Percentiles rank a stretch among this genome's conserved stretches.
phyloP scores from a whole-genome alignment of 805 yeast species.

The Millerozyma acaciae region DNA sequence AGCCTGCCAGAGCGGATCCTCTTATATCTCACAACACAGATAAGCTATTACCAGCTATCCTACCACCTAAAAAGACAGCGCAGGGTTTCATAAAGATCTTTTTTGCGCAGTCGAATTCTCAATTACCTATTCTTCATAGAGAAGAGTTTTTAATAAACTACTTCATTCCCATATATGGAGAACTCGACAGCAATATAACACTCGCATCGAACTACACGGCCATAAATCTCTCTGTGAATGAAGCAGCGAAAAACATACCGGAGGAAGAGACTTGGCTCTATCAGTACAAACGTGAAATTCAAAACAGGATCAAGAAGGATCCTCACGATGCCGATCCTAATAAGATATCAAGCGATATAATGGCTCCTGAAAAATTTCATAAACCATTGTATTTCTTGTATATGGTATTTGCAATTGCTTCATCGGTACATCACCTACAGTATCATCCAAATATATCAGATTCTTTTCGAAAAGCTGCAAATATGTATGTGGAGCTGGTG shows the following conservation, averaged over 20 bases:
- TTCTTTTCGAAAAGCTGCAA: conserved; percentile 65
- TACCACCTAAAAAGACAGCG: conserved; percentile 73
- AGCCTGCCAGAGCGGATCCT: conserved; percentile 20
- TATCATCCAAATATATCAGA: conserved; percentile 65
- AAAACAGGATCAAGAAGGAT: conserved; percentile 8
- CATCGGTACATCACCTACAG: conserved; percentile 67
- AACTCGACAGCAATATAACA: conserved; percentile 47
- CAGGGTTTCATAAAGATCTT: conserved; percentile 58
- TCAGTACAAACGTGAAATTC: conserved; percentile 33
- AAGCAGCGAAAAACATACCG: conserved; percentile 10
- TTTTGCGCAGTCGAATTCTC: conserved; percentile 79
- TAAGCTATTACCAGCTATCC: conserved; percentile 37
- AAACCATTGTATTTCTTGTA: conserved; percentile 67
- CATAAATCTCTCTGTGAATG: conserved; percentile 32
- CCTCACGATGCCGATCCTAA: conserved; percentile 20
- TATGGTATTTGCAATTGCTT: conserved; percentile 75
- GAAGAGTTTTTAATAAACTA: conserved; percentile 64
- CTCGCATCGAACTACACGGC: conserved; percentile 58
- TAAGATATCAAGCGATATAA: conserved; percentile 32
- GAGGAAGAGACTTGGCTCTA: conserved; percentile 46
- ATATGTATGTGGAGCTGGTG: conserved; percentile 53
- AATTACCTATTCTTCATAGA: conserved; percentile 78
- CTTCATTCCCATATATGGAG: conserved; percentile 80
- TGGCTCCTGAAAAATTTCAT: conserved; percentile 46
- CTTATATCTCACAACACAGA: conserved; percentile 20